These are phyloP conservation scores for Debaryomyces psychrophilus DNA, from an alignment of 1,139 yeast genomes.

Conservation along the genomic window DNA sequence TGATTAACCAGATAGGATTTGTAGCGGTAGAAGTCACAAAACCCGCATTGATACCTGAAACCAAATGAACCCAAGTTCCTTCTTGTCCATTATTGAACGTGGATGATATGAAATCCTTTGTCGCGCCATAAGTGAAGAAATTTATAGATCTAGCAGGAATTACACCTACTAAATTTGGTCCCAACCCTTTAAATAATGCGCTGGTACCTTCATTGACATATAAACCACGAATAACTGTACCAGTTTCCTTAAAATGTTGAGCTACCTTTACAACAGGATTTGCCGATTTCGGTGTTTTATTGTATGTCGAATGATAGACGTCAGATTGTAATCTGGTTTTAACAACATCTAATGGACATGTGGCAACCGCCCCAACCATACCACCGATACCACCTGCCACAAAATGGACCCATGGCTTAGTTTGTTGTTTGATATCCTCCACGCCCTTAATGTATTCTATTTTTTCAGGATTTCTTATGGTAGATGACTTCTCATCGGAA, in stretches of 20 bases:
- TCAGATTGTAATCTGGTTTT: slow-evolving; percentile 94
- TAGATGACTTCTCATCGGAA: slow-evolving; percentile 68
- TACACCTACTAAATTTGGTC: slow-evolving; percentile 97
- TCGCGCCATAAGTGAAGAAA: slow-evolving; percentile 93
- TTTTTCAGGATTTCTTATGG: slow-evolving; percentile 36
- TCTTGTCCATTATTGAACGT: slow-evolving; percentile 74
- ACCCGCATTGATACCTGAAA: slow-evolving; percentile 93
- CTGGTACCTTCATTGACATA: slow-evolving; percentile 77
- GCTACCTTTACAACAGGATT: slow-evolving; percentile 49
- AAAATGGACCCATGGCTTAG: slow-evolving; percentile 91
- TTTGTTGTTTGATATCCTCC: slow-evolving; percentile 24
- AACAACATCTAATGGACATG: slow-evolving; percentile 95
- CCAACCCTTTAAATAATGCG: slow-evolving; percentile 90
- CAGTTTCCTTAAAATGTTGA: slow-evolving; percentile 83
- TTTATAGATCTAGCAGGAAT: slow-evolving; percentile 97
- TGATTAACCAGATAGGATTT: slow-evolving; percentile 98
- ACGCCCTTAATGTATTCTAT: slow-evolving; percentile 11
- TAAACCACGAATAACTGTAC: slow-evolving; percentile 67
- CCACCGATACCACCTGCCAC: slow-evolving; percentile 99
- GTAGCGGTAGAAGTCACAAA: slow-evolving; percentile 96
- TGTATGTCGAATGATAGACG: slow-evolving; percentile 53
- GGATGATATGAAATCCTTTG: slow-evolving; percentile 71
- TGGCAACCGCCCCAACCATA: slow-evolving; percentile 93
- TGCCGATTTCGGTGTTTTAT: slow-evolving; percentile 43
- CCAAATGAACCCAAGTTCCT: slow-evolving; percentile 81